Base-by-base conservation (phyloP, 176 grass and related monocot genomes). In the Ampelocalamus luodianensis region DNA sequence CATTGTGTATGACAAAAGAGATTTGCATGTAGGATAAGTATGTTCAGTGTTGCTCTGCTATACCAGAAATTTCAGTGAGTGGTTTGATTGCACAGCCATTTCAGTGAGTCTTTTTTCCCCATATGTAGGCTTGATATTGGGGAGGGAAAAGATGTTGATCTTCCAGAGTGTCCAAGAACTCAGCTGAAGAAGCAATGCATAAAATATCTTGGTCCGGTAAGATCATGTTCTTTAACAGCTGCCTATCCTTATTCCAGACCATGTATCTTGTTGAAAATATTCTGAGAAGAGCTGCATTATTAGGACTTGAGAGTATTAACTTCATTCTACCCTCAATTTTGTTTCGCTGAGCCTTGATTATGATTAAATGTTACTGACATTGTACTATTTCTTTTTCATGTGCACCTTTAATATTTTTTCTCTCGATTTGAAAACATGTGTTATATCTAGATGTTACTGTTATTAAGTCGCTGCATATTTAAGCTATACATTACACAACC, bases 151-250 rank as follows among this genome's bases (percentile, higher is more conserved):
- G 90, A 98, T 43, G 63, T 90, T 22, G 93, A 98, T 80, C 91
- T 98, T 68, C 63, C 87, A 39, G 75, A 82, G 5, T 98, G 96
- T 77, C 86, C 93, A 10, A 95, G 96, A 69, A 78, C 88, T 48
- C 23, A 29, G 39, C 84, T 98, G 22, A 86, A 54, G 86, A 91
- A 91, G 87, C 91, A 96, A 80, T 96, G 91, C 81, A 95, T 98
- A 60, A 89, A 80, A 60, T 98, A 98, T 91, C 93, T 98, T 46
- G 91, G 96, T 48, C 93, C 93, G 86, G 96, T 98, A 95, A 98
- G 70, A 86, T 48, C 39, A 80, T 32, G 16, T 38, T 81, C 18
- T 36, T 53, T 45, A 71, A 55, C n/a, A 34, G 34, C 14, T 29
- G 3, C 65, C 34, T 50, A 10, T 71, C 46, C 45, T 72, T 84